These are phyloP conservation scores for Liriodendron chinense DNA, from an alignment of 164 flowering plant genomes.

Conservation along the genomic window DNA sequence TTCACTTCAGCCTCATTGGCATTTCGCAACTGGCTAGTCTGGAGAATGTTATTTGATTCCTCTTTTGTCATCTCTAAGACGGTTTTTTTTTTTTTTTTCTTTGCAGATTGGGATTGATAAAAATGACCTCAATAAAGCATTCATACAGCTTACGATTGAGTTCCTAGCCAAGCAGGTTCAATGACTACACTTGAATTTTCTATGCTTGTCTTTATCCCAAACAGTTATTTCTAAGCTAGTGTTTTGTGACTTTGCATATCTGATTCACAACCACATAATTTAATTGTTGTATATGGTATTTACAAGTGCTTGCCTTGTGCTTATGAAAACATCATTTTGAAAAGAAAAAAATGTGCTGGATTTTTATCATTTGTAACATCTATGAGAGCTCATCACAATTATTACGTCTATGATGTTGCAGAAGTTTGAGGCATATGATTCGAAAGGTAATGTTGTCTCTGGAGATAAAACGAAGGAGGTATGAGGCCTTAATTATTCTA, in stretches of 20 bases:
- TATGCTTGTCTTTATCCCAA: background rate
- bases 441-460: conserved; percentile 59
- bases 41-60: background rate
- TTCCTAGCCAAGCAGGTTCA: conserved; percentile 85
- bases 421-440: conserved; percentile 94
- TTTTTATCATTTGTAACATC: background rate
- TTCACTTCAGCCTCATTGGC: background rate
- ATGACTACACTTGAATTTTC: background rate
- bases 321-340: background rate
- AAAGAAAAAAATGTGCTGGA: background rate
- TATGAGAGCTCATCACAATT: background rate
- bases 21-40: background rate
- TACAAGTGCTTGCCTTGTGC: background rate
- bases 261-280: background rate
- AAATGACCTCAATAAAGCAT: conserved; percentile 68
- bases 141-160: conserved; percentile 91
- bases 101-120: conserved; percentile 88
- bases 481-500: conserved; percentile 5
- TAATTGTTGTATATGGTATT: background rate
- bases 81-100: background rate
- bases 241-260: background rate
- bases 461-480: conserved; percentile 93
- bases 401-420: conserved; percentile 24
- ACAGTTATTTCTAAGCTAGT: background rate
- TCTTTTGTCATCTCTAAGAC: background rate